Percentiles rank a stretch among this genome's conserved stretches.
Evolutionary conservation across 352 stramenopile species (phyloP).

Genomic region (Globisporangium cederbergense): DNA sequence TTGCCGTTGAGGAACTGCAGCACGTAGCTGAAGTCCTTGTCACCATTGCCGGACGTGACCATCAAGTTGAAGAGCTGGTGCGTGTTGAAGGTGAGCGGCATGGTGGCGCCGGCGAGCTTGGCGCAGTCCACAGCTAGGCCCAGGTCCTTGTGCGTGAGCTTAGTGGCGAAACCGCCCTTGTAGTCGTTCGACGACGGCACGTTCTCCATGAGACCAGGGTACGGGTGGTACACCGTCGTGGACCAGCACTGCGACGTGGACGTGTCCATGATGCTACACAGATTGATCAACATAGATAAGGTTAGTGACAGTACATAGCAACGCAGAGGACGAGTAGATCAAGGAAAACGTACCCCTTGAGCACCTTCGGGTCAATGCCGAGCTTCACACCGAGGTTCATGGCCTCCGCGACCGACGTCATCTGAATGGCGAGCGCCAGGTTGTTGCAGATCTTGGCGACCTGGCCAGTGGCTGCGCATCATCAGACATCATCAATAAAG

Average conservation of each 20-base stretch:
- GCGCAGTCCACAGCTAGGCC: conserved; percentile 91
- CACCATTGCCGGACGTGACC: conserved; percentile 58
- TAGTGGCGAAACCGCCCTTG: conserved; percentile 88
- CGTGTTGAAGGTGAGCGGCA: conserved; percentile 71
- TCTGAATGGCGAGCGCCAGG: conserved; percentile 95
- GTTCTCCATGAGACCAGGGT: conserved; percentile 89
- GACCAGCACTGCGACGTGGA: conserved; percentile 96
- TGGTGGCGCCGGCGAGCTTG: conserved; percentile 73
- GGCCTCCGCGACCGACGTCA: conserved; percentile 94
- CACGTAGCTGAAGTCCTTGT: conserved; percentile 88
- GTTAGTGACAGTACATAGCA: neutral
- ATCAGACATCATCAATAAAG: neutral
- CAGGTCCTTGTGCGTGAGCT: conserved; percentile 97
- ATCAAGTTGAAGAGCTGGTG: conserved; percentile 88
- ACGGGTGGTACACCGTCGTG: conserved; percentile 94
- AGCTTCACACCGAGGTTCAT: conserved; percentile 95
- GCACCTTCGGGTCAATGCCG: conserved; percentile 92
- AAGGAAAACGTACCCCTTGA: conserved; percentile 56
- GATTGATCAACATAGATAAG: neutral
- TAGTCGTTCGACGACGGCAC: conserved; percentile 88
- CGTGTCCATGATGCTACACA: conserved; percentile 93
- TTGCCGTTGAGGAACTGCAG: conserved; percentile 81
- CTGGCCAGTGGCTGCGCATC: conserved; percentile 57
- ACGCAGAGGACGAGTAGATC: neutral
- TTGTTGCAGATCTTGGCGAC: conserved; percentile 98